Conservation (phyloP, 2,329 filamentous ascomycete genomes). For the Sordariomycetes sp. region DNA sequence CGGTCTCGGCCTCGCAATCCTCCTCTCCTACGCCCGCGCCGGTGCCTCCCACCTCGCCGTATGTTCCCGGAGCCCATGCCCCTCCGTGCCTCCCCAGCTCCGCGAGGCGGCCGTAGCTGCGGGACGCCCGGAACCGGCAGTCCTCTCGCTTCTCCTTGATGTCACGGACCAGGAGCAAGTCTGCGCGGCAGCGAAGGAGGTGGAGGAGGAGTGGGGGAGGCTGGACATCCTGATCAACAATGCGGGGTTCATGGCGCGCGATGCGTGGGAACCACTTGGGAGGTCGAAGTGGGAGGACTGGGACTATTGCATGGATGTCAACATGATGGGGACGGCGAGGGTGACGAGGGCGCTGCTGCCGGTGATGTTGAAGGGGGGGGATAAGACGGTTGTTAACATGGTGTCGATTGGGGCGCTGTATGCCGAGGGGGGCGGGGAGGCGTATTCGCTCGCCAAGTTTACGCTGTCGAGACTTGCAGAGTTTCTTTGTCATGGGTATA, state of each 20-base stretch:
- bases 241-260: conserved; percentile 22
- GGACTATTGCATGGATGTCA: conserved; percentile 33
- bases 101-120: conserved; percentile 18
- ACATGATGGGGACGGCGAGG: conserved; percentile 34
- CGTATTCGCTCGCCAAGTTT: conserved; percentile 34
- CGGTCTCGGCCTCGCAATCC: conserved; percentile 38
- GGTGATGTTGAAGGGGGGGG: conserved; percentile 18
- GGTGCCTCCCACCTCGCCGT: conserved; percentile 37
- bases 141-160: conserved; percentile 26
- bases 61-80: conserved; percentile 30
- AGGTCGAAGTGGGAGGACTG: conserved; percentile 25
- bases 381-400: conserved; percentile 31
- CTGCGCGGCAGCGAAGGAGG: conserved; percentile 12
- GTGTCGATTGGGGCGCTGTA: conserved; percentile 26
- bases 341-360: conserved; percentile 32
- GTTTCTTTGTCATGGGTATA: conserved; percentile 30
- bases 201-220: conserved; percentile 15
- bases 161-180: conserved; percentile 19
- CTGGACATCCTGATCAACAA: conserved; percentile 29
- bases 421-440: conserved; percentile 18
- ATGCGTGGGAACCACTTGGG: conserved; percentile 12
- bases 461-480: conserved; percentile 34
- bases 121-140: conserved; percentile 12
- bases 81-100: conserved; percentile 15
- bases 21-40: conserved; percentile 40